phyloP scores from a whole-genome alignment of 2,329 filamentous ascomycete species.

The Neoascochyta sp. region DNA sequence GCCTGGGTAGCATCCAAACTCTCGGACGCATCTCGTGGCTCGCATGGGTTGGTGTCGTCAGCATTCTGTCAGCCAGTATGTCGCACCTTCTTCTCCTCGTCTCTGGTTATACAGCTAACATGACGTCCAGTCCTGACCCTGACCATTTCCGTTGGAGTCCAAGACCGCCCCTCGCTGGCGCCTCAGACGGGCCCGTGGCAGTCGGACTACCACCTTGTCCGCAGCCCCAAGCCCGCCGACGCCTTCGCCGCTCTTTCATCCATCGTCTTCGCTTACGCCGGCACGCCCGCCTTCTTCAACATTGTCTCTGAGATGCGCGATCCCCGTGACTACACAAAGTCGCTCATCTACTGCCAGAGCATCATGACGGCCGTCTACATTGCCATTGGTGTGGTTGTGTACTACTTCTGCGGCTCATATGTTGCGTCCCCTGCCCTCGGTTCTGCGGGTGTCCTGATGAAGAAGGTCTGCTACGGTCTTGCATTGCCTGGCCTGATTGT shows the following conservation, averaged over 20 bases:
- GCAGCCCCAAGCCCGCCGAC: constrained; percentile 12
- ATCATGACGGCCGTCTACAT: constrained; percentile 61
- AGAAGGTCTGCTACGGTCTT: constrained; percentile 65
- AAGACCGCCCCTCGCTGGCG: constrained; percentile 23
- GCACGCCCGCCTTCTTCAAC: constrained; percentile 65
- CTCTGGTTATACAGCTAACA: too few species aligned
- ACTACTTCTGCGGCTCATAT: constrained; percentile 59
- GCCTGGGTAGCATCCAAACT: constrained; percentile 43
- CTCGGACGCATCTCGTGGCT: constrained; percentile 23
- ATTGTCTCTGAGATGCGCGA: constrained; percentile 63
- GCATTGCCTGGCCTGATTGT: constrained; percentile 52
- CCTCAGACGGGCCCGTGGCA: constrained; percentile 18
- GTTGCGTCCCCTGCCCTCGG: constrained; percentile 65
- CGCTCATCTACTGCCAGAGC: constrained; percentile 54
- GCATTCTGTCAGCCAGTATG: constrained; percentile 22
- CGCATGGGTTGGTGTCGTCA: constrained; percentile 22
- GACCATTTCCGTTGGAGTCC: constrained; percentile 23
- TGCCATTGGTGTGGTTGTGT: constrained; percentile 63
- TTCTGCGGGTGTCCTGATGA: constrained; percentile 54
- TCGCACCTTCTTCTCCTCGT: accelerated
- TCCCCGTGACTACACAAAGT: constrained; percentile 58
- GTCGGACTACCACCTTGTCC: constrained; percentile 19
- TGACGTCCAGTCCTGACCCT: constrained; percentile 17
- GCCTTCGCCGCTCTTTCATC: constrained; percentile 19
- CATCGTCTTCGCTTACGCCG: constrained; percentile 38